These are phyloP conservation scores for Metarhizium sp. DNA, from an alignment of 2,329 filamentous ascomycete species.

Conservation along the genomic window DNA sequence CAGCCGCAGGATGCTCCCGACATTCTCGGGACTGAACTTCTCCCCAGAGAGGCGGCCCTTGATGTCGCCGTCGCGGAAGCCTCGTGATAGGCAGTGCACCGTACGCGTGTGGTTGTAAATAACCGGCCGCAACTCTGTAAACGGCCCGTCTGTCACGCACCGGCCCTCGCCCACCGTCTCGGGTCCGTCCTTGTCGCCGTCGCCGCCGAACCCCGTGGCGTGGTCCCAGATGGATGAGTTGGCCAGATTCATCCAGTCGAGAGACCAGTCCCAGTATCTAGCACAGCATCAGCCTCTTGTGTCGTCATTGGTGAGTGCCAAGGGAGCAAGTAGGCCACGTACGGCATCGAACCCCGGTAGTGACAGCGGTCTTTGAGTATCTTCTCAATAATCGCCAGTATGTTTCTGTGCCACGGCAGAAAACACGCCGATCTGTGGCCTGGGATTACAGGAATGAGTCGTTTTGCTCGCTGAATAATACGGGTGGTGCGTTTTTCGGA, in stretches of 20 bases:
- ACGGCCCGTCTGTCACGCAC: constrained; percentile 9
- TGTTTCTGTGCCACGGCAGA: constrained; percentile 4
- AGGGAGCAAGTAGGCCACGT: not conserved
- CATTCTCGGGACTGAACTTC: constrained; percentile 2
- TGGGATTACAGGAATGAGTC: not conserved
- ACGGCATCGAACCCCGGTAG: not conserved
- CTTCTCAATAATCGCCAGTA: not conserved
- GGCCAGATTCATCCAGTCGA: constrained; percentile 10
- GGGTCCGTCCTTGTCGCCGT: constrained; percentile 5
- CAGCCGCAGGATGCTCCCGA: not conserved
- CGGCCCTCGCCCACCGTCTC: constrained; percentile 6
- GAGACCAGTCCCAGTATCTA: constrained; percentile 9
- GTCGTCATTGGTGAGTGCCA: not conserved
- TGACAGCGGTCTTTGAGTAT: not conserved
- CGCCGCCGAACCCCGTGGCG: constrained; percentile 9
- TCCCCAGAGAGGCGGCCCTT: constrained; percentile 2
- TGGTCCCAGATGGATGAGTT: constrained; percentile 10
- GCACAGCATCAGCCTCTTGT: not conserved
- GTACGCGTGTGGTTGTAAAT: constrained; percentile 7
- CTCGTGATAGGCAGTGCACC: constrained; percentile 6
- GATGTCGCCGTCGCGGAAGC: constrained; percentile 2
- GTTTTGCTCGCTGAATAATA: not conserved
- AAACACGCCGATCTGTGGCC: constrained; percentile 6
- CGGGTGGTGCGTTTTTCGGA: not conserved
- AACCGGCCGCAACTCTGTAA: constrained; percentile 8